These are phyloP conservation scores for Albatrellus ellisii DNA, from an alignment of 768 basidiomycete species.

Conservation along the genomic window DNA sequence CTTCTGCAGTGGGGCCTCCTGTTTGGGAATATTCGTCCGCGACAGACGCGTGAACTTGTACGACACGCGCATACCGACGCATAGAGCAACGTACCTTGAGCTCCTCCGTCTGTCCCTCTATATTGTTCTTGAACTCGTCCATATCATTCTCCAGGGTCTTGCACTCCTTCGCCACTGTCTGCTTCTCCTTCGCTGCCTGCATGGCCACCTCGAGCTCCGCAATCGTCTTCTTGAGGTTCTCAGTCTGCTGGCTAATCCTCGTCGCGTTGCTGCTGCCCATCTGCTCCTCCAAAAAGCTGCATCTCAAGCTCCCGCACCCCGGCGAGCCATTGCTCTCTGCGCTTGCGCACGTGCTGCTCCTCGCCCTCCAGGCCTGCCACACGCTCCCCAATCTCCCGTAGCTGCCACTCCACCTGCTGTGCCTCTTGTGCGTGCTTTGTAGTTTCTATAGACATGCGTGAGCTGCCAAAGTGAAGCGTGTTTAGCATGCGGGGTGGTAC, in stretches of 20 bases:
- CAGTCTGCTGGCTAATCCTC: conserved; percentile 77
- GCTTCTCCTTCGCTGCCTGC: conserved; percentile 50
- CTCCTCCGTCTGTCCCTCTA: too few relatives aligned
- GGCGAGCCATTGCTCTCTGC: conserved; percentile 47
- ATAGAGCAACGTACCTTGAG: conserved; percentile 54
- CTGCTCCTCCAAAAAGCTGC: conserved; percentile 67
- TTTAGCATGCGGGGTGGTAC: conserved; percentile 18
- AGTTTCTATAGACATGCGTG: conserved; percentile 28
- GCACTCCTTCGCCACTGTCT: conserved; percentile 68
- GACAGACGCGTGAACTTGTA: background rate
- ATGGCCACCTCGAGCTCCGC: conserved; percentile 41
- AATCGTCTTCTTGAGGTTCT: conserved; percentile 53
- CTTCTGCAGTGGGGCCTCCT: conserved; percentile 72
- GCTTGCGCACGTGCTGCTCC: conserved; percentile 35
- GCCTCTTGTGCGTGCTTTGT: too few relatives aligned
- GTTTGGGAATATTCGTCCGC: conserved; percentile 67
- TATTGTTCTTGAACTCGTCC: conserved; percentile 97
- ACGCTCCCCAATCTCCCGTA: conserved; percentile 33
- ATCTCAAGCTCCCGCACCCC: conserved; percentile 62
- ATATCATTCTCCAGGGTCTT: conserved; percentile 91
- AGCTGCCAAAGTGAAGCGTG: background rate
- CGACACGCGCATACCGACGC: background rate
- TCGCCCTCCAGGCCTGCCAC: conserved; percentile 44
- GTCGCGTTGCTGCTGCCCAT: conserved; percentile 82
- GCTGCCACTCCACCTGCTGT: conserved; percentile 45